Evolutionary conservation across 2,329 filamentous ascomycete genomes (phyloP).

Genomic region (Berkeleyomyces basicola): DNA sequence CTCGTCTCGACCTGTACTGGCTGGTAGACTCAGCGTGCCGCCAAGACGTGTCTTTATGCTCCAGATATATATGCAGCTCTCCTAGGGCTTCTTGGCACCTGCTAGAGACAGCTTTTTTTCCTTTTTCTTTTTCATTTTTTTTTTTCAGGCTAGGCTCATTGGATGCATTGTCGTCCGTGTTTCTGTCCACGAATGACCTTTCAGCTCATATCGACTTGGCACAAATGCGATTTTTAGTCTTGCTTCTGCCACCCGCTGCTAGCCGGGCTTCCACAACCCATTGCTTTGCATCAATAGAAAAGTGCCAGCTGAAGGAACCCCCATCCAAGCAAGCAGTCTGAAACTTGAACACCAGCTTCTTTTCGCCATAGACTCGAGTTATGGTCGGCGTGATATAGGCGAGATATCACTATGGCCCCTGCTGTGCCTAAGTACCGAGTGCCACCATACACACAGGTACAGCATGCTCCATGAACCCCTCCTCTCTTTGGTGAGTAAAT

Average conservation of each 20-base stretch:
- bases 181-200: slow-evolving; percentile 14
- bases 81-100: neutral
- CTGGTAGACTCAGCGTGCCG: neutral
- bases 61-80: neutral
- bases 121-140: neutral
- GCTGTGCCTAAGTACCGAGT: neutral
- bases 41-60: neutral
- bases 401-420: neutral
- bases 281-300: neutral
- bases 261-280: neutral
- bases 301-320: neutral
- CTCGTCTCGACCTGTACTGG: neutral
- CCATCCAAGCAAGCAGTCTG: no score
- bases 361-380: no score
- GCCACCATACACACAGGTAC: neutral
- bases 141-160: neutral
- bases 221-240: neutral
- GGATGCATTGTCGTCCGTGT: neutral
- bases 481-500: neutral
- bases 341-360: no score
- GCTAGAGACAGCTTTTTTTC: neutral
- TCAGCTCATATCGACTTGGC: neutral
- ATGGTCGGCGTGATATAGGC: no score
- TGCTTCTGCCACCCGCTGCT: neutral
- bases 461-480: neutral